A percentile compares a stretch with the other conserved stretches of the same genome.
Evolutionary conservation across 768 basidiomycete species (phyloP).

Genomic region (Trametes cubensis): DNA sequence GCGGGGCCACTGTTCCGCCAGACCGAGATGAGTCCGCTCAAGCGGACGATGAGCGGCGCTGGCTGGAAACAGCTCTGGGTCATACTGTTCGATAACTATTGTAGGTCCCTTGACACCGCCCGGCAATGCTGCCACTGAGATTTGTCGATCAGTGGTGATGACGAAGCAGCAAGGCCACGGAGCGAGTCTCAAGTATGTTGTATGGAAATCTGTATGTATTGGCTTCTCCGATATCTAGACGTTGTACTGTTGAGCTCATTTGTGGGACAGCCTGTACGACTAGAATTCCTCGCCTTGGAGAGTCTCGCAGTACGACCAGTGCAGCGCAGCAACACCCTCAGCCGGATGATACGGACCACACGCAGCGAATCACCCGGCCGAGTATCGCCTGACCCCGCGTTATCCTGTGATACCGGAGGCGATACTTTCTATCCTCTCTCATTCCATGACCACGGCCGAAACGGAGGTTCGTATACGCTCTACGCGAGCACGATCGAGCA

Average conservation of each 20-base stretch:
- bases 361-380: conserved; percentile 11
- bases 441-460: conserved; percentile 47
- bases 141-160: conserved; percentile 16
- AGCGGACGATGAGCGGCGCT: conserved; percentile 11
- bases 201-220: conserved; percentile 19
- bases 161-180: conserved; percentile 18
- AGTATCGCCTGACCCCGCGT: conserved; percentile 11
- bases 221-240: background rate
- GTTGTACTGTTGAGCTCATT: background rate
- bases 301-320: conserved; percentile 15
- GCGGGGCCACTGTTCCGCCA: conserved; percentile 19
- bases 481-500: conserved; percentile 45
- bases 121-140: too few relatives aligned
- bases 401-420: conserved; percentile 4
- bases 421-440: conserved; percentile 47
- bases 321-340: conserved; percentile 22
- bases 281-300: conserved; percentile 17
- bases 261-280: conserved; percentile 11
- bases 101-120: background rate
- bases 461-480: conserved; percentile 48
- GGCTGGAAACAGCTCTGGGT: conserved; percentile 25
- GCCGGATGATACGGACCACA: conserved; percentile 20
- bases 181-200: conserved; percentile 2
- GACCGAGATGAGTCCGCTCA: conserved; percentile 18
- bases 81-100: conserved; percentile 21